A percentile compares a stretch with the other conserved stretches of the same genome.
Evolutionary conservation across 106 monocot species (phyloP).

Genomic region (Phalaenopsis aphrodite): DNA sequence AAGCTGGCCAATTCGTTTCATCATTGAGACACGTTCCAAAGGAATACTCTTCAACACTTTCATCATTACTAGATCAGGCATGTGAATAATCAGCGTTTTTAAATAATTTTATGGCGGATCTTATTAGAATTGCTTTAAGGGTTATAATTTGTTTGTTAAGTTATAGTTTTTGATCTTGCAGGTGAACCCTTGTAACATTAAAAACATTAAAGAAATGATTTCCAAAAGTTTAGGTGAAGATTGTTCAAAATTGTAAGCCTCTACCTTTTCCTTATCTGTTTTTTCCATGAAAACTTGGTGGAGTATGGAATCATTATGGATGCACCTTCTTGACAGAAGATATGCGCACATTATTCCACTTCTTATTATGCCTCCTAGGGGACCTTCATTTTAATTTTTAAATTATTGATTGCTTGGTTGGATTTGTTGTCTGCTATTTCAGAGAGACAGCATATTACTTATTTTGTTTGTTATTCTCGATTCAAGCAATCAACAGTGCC

Average conservation of each 20-base stretch:
- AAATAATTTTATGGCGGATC: neutral
- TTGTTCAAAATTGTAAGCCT: constrained; percentile 59
- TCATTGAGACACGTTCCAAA: constrained; percentile 86
- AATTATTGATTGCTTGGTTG: neutral
- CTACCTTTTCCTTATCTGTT: neutral
- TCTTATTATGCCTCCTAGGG: neutral
- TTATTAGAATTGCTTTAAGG: neutral
- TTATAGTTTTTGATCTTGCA: constrained; percentile 22
- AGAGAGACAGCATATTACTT: neutral
- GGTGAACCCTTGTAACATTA: constrained; percentile 66
- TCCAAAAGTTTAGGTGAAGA: constrained; percentile 61
- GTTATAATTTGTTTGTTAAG: constrained; percentile 4
- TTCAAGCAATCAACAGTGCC: neutral
- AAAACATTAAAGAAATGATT: constrained; percentile 62
- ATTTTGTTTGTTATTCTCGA: neutral
- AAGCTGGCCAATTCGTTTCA: constrained; percentile 96
- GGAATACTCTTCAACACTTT: constrained; percentile 82
- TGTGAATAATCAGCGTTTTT: neutral
- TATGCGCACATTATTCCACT: neutral
- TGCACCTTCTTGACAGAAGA: neutral
- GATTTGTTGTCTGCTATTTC: neutral
- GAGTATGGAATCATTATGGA: neutral
- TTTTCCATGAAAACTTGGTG: neutral
- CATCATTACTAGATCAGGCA: constrained; percentile 91
- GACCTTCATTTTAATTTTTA: neutral